Conservation (phyloP, 1,284 basidiomycete genomes). For the Phenoliferia sp. region DNA sequence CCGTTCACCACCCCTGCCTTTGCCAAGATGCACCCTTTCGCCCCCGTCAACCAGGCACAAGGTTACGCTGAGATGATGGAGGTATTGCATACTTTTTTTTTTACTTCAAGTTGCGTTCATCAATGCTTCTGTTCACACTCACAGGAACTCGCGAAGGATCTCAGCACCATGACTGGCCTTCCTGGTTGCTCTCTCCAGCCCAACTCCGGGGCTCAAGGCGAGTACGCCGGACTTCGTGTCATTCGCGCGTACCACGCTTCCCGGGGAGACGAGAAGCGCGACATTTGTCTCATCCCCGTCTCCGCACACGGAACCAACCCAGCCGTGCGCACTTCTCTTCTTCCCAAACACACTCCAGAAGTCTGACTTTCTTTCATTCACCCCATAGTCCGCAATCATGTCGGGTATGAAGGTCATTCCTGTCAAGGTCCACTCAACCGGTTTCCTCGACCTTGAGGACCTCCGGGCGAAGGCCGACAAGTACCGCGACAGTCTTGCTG, state of each 20-base stretch:
- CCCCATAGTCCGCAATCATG: conserved; percentile 94
- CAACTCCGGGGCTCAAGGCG: conserved; percentile 93
- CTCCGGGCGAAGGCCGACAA: conserved; percentile 80
- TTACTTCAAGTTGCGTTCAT: not conserved
- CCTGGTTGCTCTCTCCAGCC: conserved; percentile 91
- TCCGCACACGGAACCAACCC: conserved; percentile 96
- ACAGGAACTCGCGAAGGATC: conserved; percentile 81
- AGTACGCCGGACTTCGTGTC: conserved; percentile 88
- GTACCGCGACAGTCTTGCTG: conserved; percentile 85
- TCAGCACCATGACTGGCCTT: conserved; percentile 93
- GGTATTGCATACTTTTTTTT: conserved; percentile 44
- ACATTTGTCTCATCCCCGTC: conserved; percentile 90
- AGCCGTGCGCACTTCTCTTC: conserved; percentile 55
- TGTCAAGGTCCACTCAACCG: conserved; percentile 80
- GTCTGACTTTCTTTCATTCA: conserved; percentile 20
- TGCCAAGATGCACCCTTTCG: conserved; percentile 85
- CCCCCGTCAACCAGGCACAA: conserved; percentile 79
- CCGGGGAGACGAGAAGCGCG: conserved; percentile 74
- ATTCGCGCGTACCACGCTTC: conserved; percentile 92
- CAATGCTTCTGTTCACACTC: not conserved
- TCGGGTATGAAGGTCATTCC: conserved; percentile 93
- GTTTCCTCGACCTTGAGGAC: conserved; percentile 83
- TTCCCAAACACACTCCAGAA: conserved; percentile 5
- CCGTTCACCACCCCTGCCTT: conserved; percentile 93
- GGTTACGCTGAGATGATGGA: conserved; percentile 82